These are phyloP conservation scores for Chamaenerion angustifolium DNA, from an alignment of 345 rosid genomes.

Conservation along the genomic window DNA sequence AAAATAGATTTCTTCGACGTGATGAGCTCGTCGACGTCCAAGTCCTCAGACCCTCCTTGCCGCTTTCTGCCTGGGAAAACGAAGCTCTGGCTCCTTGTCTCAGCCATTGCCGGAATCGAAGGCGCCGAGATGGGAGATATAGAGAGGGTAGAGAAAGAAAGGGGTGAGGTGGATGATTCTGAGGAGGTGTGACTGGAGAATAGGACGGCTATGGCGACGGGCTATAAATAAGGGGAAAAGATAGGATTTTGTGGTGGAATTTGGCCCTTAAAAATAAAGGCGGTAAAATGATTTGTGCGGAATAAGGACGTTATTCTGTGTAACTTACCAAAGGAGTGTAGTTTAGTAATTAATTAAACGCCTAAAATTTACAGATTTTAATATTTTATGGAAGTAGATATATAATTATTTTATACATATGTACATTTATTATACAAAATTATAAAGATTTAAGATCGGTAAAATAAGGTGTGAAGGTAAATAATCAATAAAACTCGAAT, in stretches of 20 bases:
- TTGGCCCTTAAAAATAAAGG: too few species aligned
- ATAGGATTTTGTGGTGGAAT: not conserved
- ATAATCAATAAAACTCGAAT: too few species aligned
- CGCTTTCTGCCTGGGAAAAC: slow-evolving; percentile 40
- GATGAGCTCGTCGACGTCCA: slow-evolving; percentile 19
- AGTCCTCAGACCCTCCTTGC: slow-evolving; percentile 28
- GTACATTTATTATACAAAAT: too few species aligned
- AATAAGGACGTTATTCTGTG: too few species aligned
- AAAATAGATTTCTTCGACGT: slow-evolving; percentile 37
- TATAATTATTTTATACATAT: too few species aligned
- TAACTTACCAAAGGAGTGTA: too few species aligned
- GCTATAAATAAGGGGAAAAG: not conserved
- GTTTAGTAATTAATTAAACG: too few species aligned
- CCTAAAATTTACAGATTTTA: too few species aligned
- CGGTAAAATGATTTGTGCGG: too few species aligned
- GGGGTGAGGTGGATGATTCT: not conserved
- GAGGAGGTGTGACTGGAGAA: not conserved
- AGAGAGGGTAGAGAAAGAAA: slow-evolving; percentile 2
- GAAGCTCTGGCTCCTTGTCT: slow-evolving; percentile 16
- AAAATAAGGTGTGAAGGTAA: too few species aligned
- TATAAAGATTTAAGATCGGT: too few species aligned
- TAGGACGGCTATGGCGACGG: not conserved
- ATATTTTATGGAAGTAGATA: too few species aligned
- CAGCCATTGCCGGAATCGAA: slow-evolving; percentile 21
- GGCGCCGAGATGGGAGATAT: not conserved